Base-by-base conservation (phyloP, 2,329 filamentous ascomycete species). In the Trichoderma atrobrunneum region DNA sequence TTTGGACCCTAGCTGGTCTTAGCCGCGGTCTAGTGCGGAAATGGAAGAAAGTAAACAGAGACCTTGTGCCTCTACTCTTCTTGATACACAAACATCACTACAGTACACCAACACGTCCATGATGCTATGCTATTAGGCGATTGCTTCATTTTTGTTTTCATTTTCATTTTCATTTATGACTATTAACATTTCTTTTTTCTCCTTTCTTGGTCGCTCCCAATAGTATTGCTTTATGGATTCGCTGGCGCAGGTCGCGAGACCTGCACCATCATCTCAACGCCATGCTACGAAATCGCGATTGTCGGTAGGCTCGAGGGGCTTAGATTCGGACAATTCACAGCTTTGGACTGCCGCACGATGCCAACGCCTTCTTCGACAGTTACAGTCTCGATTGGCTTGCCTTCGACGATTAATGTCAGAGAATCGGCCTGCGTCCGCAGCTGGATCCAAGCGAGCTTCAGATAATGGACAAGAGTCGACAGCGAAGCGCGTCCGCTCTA, bases 301-400 rank as follows among this genome's bases (percentile, higher is more conserved):
- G 7, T 57, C 60, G 16, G 12, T 1, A 21, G 68, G 68, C n/a
- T 26, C 11, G 32, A 69, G n/a, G 16, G 48, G 34, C 12, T 3
- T 21, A 18, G 66, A 72, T 34, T 32, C 56, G 18, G 67, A 75
- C 57, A 73, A 76, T 36, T n/a, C 72, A 14, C 80, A 81, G 59
- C 79, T 79, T 14, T 87, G 85, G 85, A 87, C 84, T 5, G 83
- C 85, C 6, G 81, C 83, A 64, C 79, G 84, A 70, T 87, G 85
- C 59, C 82, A 84, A 62, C 81, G 84, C 3, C 76, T 86, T 7
- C 80, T 87, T 21, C 84, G 85, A 3, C 85, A 85, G 39, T 76
- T 87, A 0, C 80, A 85, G 34, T 80, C 83, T 8, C 82, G 85
- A 11, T 74, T 87, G 28, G 75, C 78, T n/a, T 76, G 79, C 2